Evolutionary conservation across 1,284 basidiomycete species (phyloP).

Genomic region (Tetrapyrgos nigripes): DNA sequence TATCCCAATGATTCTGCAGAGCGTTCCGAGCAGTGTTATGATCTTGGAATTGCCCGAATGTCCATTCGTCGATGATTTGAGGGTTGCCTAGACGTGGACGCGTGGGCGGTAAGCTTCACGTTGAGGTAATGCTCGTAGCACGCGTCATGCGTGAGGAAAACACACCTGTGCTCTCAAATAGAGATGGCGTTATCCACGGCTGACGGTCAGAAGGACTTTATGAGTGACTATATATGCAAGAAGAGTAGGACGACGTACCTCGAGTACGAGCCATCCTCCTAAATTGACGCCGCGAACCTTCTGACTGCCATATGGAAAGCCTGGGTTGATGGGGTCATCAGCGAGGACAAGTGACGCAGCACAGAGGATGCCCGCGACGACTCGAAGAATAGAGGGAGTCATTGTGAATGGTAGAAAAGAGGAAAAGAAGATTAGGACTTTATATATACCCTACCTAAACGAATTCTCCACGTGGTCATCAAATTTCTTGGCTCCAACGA

Average conservation of each 20-base stretch:
- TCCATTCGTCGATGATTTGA: slow-evolving; percentile 85
- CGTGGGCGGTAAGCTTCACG: not conserved
- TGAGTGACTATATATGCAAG: slow-evolving; percentile 3
- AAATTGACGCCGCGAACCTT: slow-evolving; percentile 79
- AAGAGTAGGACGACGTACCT: slow-evolving; percentile 48
- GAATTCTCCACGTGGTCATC: too few species aligned
- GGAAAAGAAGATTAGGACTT: not conserved
- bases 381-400: slow-evolving; percentile 20
- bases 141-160: not conserved
- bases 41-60: slow-evolving; percentile 74
- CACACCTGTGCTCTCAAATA: slow-evolving; percentile 80
- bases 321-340: slow-evolving; percentile 38
- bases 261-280: slow-evolving; percentile 83
- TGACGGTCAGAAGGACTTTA: slow-evolving; percentile 36
- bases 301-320: slow-evolving; percentile 60
- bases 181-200: slow-evolving; percentile 87
- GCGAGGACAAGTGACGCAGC: slow-evolving; percentile 30
- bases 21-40: slow-evolving; percentile 49
- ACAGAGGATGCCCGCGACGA: slow-evolving; percentile 12
- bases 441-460: slow-evolving; percentile 5
- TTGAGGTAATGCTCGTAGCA: not conserved
- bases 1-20: slow-evolving; percentile 78
- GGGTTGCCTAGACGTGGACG: slow-evolving; percentile 44
- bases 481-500: too few species aligned
- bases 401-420: not conserved